Base-by-base conservation (phyloP, 164 flowering plant species). In the Liriodendron chinense region DNA sequence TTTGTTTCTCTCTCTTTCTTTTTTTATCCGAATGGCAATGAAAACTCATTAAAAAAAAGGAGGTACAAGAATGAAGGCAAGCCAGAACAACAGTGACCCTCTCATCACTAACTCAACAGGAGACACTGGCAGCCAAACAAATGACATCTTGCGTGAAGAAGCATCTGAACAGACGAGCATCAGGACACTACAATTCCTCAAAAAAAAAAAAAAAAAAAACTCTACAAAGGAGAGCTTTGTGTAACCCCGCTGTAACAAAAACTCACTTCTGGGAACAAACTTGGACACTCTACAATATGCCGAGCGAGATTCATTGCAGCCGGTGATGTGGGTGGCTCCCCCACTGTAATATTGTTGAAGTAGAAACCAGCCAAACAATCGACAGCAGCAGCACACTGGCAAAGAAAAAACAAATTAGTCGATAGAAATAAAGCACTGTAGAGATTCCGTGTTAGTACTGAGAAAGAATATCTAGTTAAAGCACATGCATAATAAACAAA, bases 341-440 rank as follows among this genome's bases (percentile, higher is more conserved):
- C 97, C 89, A 89, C 77, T 8, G 94, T 92, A 72, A 96, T 88
- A 83, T 92, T 86, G 85, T 94, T 96, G 86, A 96, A 96, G 82
- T 94, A 96, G 78, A 78, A 96, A 74, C 93, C 86, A 78, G 98
- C 98, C 88, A 96, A 80, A 80, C 85, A 87, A 77, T 96, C 99
- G 34, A 96, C 90, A 26, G 97, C 89, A 74, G 97, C 86, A 67
- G 99, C 97, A 89, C 96, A 92, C 99, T 96, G 90, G n/a, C 47
- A 67, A 3, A 28, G 24, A 63, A 67, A 53, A 53, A 53, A 53
- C 59, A 16, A 53, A 53, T 12, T 53, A 53, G 59, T 53, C 2
- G 18, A 53, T 53, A 53, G 18, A 53, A 12, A 12, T 53, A 53
- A 53, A 9, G 59, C 18, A 16, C 16, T 16, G 18, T 53, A 53